Evolutionary conservation across 768 basidiomycete species (phyloP).

Genomic region (Mycena kentingensis): DNA sequence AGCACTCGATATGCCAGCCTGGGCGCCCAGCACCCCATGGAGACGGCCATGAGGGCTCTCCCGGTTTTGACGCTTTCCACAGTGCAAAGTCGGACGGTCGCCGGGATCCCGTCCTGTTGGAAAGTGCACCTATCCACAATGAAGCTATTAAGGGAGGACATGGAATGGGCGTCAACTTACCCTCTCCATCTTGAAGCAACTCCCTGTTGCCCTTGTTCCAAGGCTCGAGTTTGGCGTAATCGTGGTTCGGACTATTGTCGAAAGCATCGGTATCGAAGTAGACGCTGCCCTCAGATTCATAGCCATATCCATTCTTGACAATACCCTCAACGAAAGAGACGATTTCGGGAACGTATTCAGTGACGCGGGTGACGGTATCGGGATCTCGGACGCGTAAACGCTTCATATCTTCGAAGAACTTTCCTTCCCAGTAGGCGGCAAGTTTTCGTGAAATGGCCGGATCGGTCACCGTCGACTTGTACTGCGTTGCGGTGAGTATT

Average conservation of each 20-base stretch:
- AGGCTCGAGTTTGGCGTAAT: conserved; percentile 93
- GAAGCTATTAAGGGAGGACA: conserved; percentile 9
- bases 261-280: conserved; percentile 90
- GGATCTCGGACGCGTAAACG: conserved; percentile 85
- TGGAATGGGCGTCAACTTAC: conserved; percentile 38
- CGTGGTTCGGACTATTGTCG: conserved; percentile 72
- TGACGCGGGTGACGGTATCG: conserved; percentile 90
- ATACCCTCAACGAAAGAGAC: conserved; percentile 86
- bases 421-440: conserved; percentile 84
- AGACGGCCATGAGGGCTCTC: conserved; percentile 95
- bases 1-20: conserved; percentile 99
- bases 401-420: conserved; percentile 91
- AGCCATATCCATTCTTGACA: conserved; percentile 82
- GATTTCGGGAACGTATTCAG: conserved; percentile 96
- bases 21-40: conserved; percentile 96
- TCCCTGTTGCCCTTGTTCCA: conserved; percentile 95
- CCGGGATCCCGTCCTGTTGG: conserved; percentile 59
- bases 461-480: conserved; percentile 80
- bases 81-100: conserved; percentile 94
- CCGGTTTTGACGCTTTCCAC: conserved; percentile 96
- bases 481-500: conserved; percentile 44
- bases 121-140: conserved; percentile 51
- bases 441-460: conserved; percentile 81
- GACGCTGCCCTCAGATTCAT: conserved; percentile 71
- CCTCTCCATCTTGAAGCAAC: conserved; percentile 90